Evolutionary conservation across 257 asterid genomes (phyloP), one percentile per base, ranked within the genome.

Genomic region (Primulina huaijiensis): DNA sequence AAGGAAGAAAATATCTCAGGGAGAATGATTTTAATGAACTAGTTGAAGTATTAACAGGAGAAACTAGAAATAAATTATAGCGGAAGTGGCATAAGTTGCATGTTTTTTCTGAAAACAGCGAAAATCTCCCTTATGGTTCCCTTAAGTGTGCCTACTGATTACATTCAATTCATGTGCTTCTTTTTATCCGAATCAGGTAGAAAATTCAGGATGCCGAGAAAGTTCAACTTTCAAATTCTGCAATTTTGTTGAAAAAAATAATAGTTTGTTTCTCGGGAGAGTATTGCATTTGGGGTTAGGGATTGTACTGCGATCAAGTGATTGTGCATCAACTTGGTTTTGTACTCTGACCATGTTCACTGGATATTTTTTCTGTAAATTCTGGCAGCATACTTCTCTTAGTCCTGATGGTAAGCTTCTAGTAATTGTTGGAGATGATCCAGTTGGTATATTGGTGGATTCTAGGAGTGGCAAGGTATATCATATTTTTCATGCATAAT

Each of bases 351-450:
- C 62, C 60, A 34, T 62, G 34, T 43, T 65, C 57, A 66, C 62
- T 60, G 43, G 30, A 68, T 4, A 33, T 34, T 34, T 65, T 67
- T 31, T 53, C 72, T 61, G 29, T 79, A 59, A 63, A 8, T 67
- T 67, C 56, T 60, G 79, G 81, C 89, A 92, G 98, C 98, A 92
- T 81, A 83, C 97, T 19, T 83, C 98, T 38, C 85, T 89, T 40
- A 86, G 95, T 71, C 96, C 98, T 31, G 89, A 90, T 76, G 94
- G 95, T 25, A 87, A 81, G 74, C 87, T 87, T 71, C 84, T 93
- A 64, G 52, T 83, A 66, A 71, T 93, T 63, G 97, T 93, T 69
- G 99, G 99, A 46, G 99, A 93, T 76, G 85, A 91, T 80, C 90
- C 86, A 17, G 87, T 83, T 30, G 86, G 90, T 60, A 16, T 87